Base-by-base conservation (phyloP, 208 protist genomes). In the Vickermania spadyakhi region DNA sequence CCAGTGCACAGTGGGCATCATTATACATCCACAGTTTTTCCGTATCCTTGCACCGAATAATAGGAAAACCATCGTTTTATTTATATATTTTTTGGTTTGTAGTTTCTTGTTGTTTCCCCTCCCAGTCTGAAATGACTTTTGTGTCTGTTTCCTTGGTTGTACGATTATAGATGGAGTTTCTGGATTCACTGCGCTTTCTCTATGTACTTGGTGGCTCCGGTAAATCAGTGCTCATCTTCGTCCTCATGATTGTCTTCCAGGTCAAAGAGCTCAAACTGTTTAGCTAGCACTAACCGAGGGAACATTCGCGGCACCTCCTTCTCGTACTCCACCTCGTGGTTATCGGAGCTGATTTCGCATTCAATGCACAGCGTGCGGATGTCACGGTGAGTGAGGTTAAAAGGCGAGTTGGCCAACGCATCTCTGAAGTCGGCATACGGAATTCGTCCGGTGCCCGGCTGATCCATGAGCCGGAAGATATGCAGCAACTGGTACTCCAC, bases 311-410 rank as follows among this genome's bases (percentile, higher is more conserved):
- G 50, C 21, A 89, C 58, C 65, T 96, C 89, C 42, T 60, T 58
- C 56, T 88, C 79, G 70, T 91, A 96, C 36, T 87, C 72, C 22
- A 95, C 80, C 56, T 84, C 69, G 30, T 82, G 45, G 7, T 66
- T 58, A 31, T 68, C 41, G 42, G 41, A 58, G 56, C 62, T 70
- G 25, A 61, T 74, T 3, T 68, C 77, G 42, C 82, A 85, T 64
- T 93, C 83, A 41, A 88, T 52, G 55, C 62, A 79, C 31, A 93
- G 60, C 22, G 92, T 56, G 28, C 73, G 68, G 13, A 96, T 74
- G 60, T 94, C 91, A 21, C 87, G 87, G 3, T 62, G 60, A 2
- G 91, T 94, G 14, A 96, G 72, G 56, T 94, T 82, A 53, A 88
- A 81, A 0, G 85, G 83, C 21, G 86, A 79, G 64, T 89, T 83